phyloP scores from a whole-genome alignment of 371 early-diverging fungal species.

The Vairimorpha ceranae region DNA sequence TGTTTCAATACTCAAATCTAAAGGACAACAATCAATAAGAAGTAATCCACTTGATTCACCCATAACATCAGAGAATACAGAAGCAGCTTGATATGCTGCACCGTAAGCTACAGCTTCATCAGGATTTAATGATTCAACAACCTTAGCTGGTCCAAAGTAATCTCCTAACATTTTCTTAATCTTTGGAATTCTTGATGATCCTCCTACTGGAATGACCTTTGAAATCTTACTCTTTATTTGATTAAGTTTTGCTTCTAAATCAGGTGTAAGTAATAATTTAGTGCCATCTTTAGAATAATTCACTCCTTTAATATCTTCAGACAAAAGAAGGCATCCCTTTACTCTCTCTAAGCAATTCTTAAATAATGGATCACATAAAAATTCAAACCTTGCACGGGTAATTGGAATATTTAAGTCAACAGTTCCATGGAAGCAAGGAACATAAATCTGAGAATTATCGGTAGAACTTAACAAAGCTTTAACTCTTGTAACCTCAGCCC shows the following conservation, averaged over 20 bases:
- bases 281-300: slow-evolving; percentile 43
- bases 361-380: slow-evolving; percentile 46
- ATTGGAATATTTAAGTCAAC: slow-evolving; percentile 66
- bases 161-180: slow-evolving; percentile 54
- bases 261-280: slow-evolving; percentile 34
- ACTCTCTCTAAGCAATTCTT: slow-evolving; percentile 39
- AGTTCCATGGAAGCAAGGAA: slow-evolving; percentile 68
- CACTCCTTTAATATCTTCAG: slow-evolving; percentile 1
- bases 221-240: slow-evolving; percentile 31
- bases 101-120: slow-evolving; percentile 62
- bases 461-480: slow-evolving; percentile 69
- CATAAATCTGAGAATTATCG: slow-evolving; percentile 76
- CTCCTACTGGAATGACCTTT: slow-evolving; percentile 62
- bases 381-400: slow-evolving; percentile 46
- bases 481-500: slow-evolving; percentile 50
- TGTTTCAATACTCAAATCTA: slow-evolving; percentile 58
- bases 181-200: slow-evolving; percentile 62
- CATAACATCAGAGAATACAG: slow-evolving; percentile 42
- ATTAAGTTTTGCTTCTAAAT: slow-evolving; percentile 24
- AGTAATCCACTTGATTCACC: slow-evolving; percentile 25
- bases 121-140: slow-evolving; percentile 56
- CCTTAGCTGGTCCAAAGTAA: slow-evolving; percentile 48
- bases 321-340: slow-evolving; percentile 29
- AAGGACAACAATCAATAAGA: slow-evolving; percentile 55
- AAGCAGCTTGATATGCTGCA: slow-evolving; percentile 58